These are phyloP conservation scores for Nicotiana attenuata DNA, from an alignment of 257 asterid genomes.

Conservation along the genomic window DNA sequence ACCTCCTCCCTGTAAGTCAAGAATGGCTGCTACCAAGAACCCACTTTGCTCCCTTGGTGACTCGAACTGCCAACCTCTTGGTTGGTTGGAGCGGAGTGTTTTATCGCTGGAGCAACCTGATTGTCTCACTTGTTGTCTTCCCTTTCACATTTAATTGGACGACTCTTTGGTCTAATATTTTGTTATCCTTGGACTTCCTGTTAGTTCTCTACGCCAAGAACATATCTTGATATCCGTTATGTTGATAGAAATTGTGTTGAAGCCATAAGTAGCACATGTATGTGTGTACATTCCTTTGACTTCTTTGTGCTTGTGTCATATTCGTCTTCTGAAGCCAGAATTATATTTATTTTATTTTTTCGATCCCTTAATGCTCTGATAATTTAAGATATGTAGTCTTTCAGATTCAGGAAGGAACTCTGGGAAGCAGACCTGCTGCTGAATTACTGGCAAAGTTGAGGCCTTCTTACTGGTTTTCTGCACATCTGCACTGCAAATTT, in stretches of 20 bases:
- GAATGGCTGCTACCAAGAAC: neutral
- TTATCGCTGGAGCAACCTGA: neutral
- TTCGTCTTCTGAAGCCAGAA: neutral
- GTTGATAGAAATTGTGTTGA: neutral
- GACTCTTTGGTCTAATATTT: neutral
- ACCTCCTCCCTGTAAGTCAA: neutral
- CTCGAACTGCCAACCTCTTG: neutral
- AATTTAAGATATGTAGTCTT: conserved; percentile 14
- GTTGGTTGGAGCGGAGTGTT: neutral
- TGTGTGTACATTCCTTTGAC: neutral
- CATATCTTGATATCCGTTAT: neutral
- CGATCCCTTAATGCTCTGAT: neutral
- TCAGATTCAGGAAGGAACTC: conserved; percentile 66
- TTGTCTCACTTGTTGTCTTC: neutral
- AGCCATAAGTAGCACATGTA: neutral
- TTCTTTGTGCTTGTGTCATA: neutral
- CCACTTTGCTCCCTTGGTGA: neutral
- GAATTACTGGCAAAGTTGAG: conserved; percentile 71
- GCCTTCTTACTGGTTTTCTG: conserved; percentile 91
- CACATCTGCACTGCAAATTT: conserved; percentile 95
- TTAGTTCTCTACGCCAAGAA: neutral
- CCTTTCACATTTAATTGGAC: neutral
- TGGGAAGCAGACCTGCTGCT: conserved; percentile 89
- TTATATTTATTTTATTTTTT: neutral
- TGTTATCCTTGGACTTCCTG: neutral